Evolutionary conservation across 1,284 basidiomycete genomes (phyloP).

Genomic region (Pseudozyma hubeiensis): DNA sequence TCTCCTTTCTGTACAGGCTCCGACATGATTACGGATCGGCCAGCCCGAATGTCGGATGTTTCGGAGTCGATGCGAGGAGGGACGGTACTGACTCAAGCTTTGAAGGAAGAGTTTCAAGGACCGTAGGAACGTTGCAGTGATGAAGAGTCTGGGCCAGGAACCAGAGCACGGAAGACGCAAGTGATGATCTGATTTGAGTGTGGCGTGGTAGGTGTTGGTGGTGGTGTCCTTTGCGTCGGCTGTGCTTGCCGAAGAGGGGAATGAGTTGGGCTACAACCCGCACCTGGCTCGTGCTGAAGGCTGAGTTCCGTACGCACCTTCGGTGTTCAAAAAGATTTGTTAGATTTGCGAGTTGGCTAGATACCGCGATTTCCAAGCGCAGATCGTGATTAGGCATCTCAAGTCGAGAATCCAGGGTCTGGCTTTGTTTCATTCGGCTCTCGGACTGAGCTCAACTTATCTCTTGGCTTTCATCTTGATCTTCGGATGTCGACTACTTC

Average conservation of each 20-base stretch:
- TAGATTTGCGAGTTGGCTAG: background rate
- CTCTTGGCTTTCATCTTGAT: constrained; percentile 6
- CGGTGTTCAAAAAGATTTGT: constrained; percentile 1
- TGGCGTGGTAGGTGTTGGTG: too few species aligned
- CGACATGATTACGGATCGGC: constrained; percentile 23
- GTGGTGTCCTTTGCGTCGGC: too few species aligned
- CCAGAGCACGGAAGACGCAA: background rate
- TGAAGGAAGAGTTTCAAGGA: background rate
- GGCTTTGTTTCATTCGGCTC: constrained; percentile 4
- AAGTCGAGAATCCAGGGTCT: background rate
- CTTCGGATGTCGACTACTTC: constrained; percentile 1
- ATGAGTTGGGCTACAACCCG: too few species aligned
- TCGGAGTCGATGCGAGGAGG: background rate
- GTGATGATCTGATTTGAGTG: background rate
- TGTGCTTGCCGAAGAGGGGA: too few species aligned
- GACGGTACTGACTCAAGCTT: background rate
- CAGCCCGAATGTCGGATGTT: constrained; percentile 1
- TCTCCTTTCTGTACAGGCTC: constrained; percentile 46
- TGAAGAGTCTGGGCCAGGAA: background rate
- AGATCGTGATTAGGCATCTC: too few species aligned
- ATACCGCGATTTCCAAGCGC: background rate
- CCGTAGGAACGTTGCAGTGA: background rate
- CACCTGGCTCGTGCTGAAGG: constrained; percentile 29
- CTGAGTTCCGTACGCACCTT: background rate
- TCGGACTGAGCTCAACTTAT: constrained; percentile 4